Percentiles rank a stretch among this genome's conserved stretches.
These are phyloP conservation scores for Lathyrus sativus DNA, from an alignment of 306 rosid species.

Conservation along the genomic window DNA sequence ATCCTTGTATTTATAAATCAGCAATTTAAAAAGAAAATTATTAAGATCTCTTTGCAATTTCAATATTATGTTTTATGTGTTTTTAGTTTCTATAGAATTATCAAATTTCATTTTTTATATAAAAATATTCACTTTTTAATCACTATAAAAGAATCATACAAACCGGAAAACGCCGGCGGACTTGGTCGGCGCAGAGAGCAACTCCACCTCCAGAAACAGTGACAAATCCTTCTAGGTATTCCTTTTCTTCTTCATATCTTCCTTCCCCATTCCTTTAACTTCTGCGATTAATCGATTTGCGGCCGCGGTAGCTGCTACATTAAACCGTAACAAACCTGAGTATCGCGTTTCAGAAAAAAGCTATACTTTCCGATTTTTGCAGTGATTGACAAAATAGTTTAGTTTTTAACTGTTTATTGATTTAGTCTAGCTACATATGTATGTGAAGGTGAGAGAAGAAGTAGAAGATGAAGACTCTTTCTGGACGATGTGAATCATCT, in stretches of 20 bases:
- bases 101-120: too few relatives aligned
- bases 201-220: not conserved
- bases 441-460: conserved; percentile 9
- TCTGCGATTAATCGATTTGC: not conserved
- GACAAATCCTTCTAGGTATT: not conserved
- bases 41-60: too few relatives aligned
- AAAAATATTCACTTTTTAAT: too few relatives aligned
- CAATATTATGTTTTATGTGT: too few relatives aligned
- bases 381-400: not conserved
- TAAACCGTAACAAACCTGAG: not conserved
- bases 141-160: too few relatives aligned
- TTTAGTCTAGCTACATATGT: not conserved
- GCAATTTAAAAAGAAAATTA: too few relatives aligned
- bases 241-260: not conserved
- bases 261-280: not conserved
- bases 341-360: not conserved
- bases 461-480: conserved; percentile 42
- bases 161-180: not conserved
- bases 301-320: not conserved
- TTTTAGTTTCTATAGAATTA: too few relatives aligned
- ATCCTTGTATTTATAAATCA: too few relatives aligned
- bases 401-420: not conserved
- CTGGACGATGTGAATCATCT: conserved; percentile 27
- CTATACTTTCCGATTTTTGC: not conserved
- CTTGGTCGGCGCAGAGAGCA: not conserved